A percentile compares a stretch with the other conserved stretches of the same genome.
Evolutionary conservation across 1,284 basidiomycete species (phyloP).

Genomic region (Leccinum pachyderme): DNA sequence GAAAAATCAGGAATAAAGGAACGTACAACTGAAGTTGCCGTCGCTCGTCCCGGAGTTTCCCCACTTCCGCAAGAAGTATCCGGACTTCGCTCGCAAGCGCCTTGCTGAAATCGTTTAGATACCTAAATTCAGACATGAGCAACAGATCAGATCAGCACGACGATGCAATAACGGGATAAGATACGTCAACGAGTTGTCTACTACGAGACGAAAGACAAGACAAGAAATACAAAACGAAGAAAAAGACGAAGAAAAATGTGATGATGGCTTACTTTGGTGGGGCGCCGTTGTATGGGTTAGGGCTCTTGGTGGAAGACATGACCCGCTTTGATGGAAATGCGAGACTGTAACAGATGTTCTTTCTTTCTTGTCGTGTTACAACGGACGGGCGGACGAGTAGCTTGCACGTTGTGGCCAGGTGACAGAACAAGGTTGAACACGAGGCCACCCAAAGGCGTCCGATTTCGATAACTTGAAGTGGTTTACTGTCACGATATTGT

Average conservation of each 20-base stretch:
- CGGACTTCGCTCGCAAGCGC: constrained; percentile 60
- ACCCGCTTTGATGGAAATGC: constrained; percentile 7
- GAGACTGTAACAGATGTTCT: neutral
- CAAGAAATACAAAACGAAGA: neutral
- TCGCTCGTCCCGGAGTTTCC: constrained; percentile 72
- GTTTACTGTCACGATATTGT: neutral
- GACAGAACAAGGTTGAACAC: constrained; percentile 23
- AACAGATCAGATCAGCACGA: neutral
- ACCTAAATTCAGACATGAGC: constrained; percentile 37
- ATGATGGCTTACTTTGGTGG: constrained; percentile 31
- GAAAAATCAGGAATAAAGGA: neutral
- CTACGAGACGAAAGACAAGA: neutral
- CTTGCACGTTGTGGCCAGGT: neutral
- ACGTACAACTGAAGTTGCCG: constrained; percentile 67
- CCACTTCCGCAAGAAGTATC: constrained; percentile 65
- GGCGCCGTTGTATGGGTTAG: constrained; percentile 30
- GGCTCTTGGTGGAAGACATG: constrained; percentile 35
- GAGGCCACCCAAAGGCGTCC: constrained; percentile 12
- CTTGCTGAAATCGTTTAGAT: constrained; percentile 69
- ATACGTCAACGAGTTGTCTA: constrained; percentile 11
- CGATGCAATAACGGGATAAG: neutral
- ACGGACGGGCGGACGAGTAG: constrained; percentile 1
- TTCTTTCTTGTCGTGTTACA: constrained; percentile 4
- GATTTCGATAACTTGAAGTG: neutral
- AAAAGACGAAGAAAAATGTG: neutral